Evolutionary conservation across 1,284 basidiomycete species (phyloP).

Genomic region (Vanrija sp.): DNA sequence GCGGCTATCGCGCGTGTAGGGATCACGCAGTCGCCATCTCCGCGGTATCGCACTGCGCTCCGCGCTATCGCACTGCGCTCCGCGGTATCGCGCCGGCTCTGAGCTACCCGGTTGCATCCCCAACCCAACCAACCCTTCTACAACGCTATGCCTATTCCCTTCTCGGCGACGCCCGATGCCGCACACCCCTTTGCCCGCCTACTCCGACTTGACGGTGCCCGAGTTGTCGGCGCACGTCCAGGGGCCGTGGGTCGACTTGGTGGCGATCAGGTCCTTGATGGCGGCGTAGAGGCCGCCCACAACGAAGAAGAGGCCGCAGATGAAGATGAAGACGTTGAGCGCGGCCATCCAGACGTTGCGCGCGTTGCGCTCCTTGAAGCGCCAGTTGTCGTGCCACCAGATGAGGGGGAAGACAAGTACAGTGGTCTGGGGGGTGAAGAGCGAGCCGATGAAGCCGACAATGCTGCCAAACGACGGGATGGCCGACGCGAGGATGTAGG

Average conservation of each 20-base stretch:
- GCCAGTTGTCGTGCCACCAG: conserved; percentile 15
- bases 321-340: neutral
- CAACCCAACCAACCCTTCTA: no score
- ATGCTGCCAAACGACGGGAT: conserved; percentile 4
- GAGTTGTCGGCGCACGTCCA: conserved; percentile 2
- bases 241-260: neutral
- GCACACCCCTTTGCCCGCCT: no score
- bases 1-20: no score
- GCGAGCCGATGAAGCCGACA: neutral
- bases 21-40: no score
- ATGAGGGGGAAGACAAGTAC: conserved; percentile 8
- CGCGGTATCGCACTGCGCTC: no score
- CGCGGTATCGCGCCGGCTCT: no score
- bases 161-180: neutral
- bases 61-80: no score
- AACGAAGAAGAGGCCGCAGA: neutral
- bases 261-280: neutral
- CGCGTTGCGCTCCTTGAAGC: neutral
- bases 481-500: conserved; percentile 7
- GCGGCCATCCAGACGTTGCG: neutral
- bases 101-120: no score
- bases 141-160: no score
- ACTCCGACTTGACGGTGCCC: no score
- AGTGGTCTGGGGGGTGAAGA: conserved; percentile 9
- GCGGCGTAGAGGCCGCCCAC: conserved; percentile 1